Base-by-base conservation (phyloP, 345 rosid species). In the Sisymbrium irio region DNA sequence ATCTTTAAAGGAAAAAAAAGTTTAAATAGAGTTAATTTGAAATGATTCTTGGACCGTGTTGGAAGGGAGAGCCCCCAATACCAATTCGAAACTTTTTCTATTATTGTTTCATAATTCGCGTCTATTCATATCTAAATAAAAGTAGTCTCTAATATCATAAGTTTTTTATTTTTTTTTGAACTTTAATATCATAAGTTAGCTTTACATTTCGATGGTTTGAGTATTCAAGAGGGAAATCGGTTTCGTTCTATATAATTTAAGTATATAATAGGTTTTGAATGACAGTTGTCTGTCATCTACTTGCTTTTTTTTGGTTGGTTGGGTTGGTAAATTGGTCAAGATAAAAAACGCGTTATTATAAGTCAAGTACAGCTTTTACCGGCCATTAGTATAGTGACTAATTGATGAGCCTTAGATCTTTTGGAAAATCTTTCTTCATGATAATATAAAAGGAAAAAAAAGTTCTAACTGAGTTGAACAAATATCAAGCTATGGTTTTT, bases 11-110 rank as follows among this genome's bases (percentile, higher is more conserved):
- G n/a, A n/a, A n/a, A n/a, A n/a, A n/a, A n/a, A 14, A 13, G 8
- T n/a, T 14, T 5, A 42, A 30, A n/a, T 28, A 35, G 3, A 9
- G 63, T 32, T 9, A 37, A 35, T 37, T 5, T 2, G 50, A 45
- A 45, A 55, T 69, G 44, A 41, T 69, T 56, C 41, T 42, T 69
- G 73, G 73, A 18, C 65, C 64, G 44, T 69, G 64, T 68, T 42
- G 41, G 41, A 41, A 10, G 53, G 63, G 32, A 9, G 36, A 44
- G 27, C 35, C 49, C 49, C 39, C 37, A 22, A 41, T 18, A 54
- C 40, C 41, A 28, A 40, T 4, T 28, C 13, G 13, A 41, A 54
- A 28, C 6, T 54, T 41, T 36, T 46, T 4, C 59, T 39, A 67
- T 10, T 3, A 54, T 27, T 27, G 53, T 67, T 7, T 67, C 47